phyloP scores from a whole-genome alignment of 495 filamentous ascomycete species.

The Podospora pseudopauciseta region DNA sequence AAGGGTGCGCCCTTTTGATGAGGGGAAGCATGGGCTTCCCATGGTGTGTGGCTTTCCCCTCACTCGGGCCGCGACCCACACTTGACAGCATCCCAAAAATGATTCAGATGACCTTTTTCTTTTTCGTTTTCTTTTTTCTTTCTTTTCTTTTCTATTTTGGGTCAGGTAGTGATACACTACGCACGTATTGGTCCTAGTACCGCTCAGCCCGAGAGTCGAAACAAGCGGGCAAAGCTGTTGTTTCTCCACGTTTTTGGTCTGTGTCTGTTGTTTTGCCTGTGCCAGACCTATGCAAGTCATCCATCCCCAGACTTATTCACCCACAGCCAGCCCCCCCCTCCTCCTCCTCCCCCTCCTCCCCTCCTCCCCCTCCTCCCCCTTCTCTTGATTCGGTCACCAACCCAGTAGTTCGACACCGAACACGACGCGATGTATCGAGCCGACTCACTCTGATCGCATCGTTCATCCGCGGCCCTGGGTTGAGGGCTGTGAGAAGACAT shows the following conservation, averaged over 20 bases:
- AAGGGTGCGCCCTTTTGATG: background rate
- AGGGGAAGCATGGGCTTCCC: background rate
- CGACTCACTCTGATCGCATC: background rate
- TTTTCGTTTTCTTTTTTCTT: background rate
- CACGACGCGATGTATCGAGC: background rate
- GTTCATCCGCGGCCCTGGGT: background rate
- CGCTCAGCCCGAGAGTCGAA: too few species aligned
- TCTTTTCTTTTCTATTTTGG: too few species aligned
- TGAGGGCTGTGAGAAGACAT: background rate
- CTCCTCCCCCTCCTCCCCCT: too few species aligned
- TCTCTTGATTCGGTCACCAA: background rate
- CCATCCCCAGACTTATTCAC: background rate
- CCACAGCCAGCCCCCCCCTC: background rate
- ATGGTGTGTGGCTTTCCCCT: background rate
- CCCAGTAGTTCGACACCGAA: background rate
- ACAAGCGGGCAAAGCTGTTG: background rate
- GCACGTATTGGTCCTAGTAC: background rate
- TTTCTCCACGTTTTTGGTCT: background rate
- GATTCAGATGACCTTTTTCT: conserved; percentile 7
- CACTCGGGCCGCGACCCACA: conserved; percentile 8
- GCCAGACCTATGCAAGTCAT: background rate
- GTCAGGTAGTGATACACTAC: background rate
- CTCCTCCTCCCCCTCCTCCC: too few species aligned
- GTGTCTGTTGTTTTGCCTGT: background rate
- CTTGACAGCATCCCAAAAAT: conserved; percentile 10